Conservation (phyloP, 1,284 basidiomycete species). For the Sporisorium exsertum region DNA sequence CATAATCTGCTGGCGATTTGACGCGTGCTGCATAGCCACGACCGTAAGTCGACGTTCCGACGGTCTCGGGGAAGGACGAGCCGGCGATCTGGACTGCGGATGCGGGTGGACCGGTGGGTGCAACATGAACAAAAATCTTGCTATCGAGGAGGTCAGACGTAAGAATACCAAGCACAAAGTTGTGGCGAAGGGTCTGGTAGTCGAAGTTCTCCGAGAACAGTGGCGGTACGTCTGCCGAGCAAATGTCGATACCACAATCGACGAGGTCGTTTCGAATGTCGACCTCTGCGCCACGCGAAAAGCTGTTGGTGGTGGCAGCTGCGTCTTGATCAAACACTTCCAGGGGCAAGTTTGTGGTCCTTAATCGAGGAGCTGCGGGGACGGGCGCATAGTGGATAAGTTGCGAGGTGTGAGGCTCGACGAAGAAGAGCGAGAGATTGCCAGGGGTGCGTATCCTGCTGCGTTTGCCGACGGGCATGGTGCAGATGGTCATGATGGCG, state of each 20-base stretch:
- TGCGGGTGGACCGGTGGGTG: slow-evolving; percentile 66
- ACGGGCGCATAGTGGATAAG: slow-evolving; percentile 68
- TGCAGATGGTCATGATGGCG: slow-evolving; percentile 83
- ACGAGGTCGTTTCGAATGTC: slow-evolving; percentile 87
- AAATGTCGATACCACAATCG: slow-evolving; percentile 76
- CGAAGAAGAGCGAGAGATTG: slow-evolving; percentile 59
- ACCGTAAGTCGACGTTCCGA: slow-evolving; percentile 83
- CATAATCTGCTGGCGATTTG: slow-evolving; percentile 60
- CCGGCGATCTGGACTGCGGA: slow-evolving; percentile 35
- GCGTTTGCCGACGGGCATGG: slow-evolving; percentile 39
- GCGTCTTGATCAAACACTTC: slow-evolving; percentile 55
- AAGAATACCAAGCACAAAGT: slow-evolving; percentile 96
- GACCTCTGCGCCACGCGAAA: slow-evolving; percentile 73
- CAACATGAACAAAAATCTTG: slow-evolving; percentile 89
- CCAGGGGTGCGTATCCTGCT: slow-evolving; percentile 50
- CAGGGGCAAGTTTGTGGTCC: slow-evolving; percentile 62
- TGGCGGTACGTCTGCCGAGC: slow-evolving; percentile 89
- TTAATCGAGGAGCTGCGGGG: slow-evolving; percentile 60
- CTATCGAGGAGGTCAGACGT: slow-evolving; percentile 95
- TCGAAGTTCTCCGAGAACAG: slow-evolving; percentile 99
- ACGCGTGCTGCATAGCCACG: slow-evolving; percentile 69
- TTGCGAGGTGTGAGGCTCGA: slow-evolving; percentile 64
- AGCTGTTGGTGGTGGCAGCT: slow-evolving; percentile 37
- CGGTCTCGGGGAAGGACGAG: slow-evolving; percentile 77
- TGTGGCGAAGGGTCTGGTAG: slow-evolving; percentile 87